Base-by-base conservation (phyloP, 2,329 filamentous ascomycete genomes). In the Aspergillus niger region DNA sequence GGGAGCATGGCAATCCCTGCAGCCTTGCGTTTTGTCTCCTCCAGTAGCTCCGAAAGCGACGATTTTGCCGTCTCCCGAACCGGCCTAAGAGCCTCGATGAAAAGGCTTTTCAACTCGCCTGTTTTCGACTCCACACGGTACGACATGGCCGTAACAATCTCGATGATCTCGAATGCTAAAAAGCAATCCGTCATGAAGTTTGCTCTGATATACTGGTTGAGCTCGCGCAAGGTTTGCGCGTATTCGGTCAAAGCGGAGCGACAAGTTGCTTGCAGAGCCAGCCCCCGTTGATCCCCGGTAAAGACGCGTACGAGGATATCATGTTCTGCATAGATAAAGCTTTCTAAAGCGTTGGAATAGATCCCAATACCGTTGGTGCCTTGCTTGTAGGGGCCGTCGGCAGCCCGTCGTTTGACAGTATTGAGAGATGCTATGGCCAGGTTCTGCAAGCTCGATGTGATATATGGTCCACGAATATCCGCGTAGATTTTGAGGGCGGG, bases 141-240 rank as follows among this genome's bases (percentile, higher is more conserved):
- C 2, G 92, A 92, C 51, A 97, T 83, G 11, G 85, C 85, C 0
- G 91, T 91, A 50, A 98, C 87, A 62, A 97, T 91, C 70, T 97
- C 94, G 32, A 96, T 91, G 32, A 98, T 91, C 73, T 99, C 95
- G 74, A 96, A 99, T 7, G 92, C 92, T 52, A 99, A 84, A 74
- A 91, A 98, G 76, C 94, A 98, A 75, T 99, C 95, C 0, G 92
- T 97, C 66, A 88, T 86, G 41, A 97, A 80, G 71, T 97, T 93
- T 43, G 85, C 81, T 72, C 93, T 92, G 76, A 98, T 92, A 71
- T 97, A 93, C 53, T 86, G 84, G 74, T 98, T 97, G 32, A 99
- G 83, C 70, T 98, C 94, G 28, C 91, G 87, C 57, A 98, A 77
- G 0, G 95, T 97, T 67, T 91, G 88, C 5, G 90, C 88, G 67